A percentile compares a stretch with the other conserved stretches of the same genome.
phyloP scores from a whole-genome alignment of 306 rosid species.

The Heteromeles arbutifolia region DNA sequence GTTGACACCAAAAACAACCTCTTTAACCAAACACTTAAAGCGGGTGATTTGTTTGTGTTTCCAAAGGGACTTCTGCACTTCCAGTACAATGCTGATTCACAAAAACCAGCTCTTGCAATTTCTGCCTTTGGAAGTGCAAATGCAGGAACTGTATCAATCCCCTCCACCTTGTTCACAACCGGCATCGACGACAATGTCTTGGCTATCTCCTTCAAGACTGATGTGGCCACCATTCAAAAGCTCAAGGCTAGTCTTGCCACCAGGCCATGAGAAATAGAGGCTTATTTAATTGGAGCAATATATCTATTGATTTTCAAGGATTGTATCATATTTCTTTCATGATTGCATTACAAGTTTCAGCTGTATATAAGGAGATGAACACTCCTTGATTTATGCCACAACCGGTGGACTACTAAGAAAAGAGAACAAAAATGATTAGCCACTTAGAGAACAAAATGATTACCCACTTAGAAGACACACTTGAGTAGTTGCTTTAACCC shows the following conservation, averaged over 20 bases:
- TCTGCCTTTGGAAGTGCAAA: conserved; percentile 47
- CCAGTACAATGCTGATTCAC: conserved; percentile 25
- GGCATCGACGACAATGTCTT: conserved; percentile 32
- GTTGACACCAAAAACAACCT: not conserved
- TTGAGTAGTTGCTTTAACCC: too few species aligned
- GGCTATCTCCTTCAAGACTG: conserved; percentile 39
- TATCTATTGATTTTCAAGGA: too few species aligned
- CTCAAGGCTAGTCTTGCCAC: conserved; percentile 43
- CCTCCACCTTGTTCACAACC: conserved; percentile 26
- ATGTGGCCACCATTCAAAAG: conserved; percentile 21
- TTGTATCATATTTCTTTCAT: too few species aligned
- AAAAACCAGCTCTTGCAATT: conserved; percentile 14
- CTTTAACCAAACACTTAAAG: not conserved
- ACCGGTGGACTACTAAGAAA: too few species aligned
- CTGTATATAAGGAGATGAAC: too few species aligned
- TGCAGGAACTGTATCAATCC: conserved; percentile 34
- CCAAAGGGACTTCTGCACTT: not conserved
- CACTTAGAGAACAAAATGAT: too few species aligned
- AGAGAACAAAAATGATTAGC: too few species aligned
- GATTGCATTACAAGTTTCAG: too few species aligned
- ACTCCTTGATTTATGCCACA: too few species aligned
- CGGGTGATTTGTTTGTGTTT: not conserved
- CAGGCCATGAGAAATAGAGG: not conserved
- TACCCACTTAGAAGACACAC: too few species aligned
- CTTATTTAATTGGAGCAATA: not conserved